Conservation (phyloP, 306 rosid genomes). For the Betula pendula region DNA sequence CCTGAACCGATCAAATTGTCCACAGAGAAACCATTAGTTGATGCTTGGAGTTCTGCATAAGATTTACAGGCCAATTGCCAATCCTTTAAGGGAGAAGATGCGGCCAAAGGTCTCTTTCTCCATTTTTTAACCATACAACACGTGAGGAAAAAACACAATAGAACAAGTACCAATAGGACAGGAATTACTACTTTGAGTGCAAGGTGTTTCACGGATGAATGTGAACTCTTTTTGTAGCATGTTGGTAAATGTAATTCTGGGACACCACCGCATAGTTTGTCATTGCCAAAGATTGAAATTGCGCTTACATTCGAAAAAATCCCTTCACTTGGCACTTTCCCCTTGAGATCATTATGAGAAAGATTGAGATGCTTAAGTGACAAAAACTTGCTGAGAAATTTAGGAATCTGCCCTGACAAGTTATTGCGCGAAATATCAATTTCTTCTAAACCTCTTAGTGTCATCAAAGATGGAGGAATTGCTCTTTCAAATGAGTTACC, state of each 20-base stretch:
- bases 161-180: too few species aligned
- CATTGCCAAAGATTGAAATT: slow-evolving; percentile 37
- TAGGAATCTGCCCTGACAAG: slow-evolving; percentile 39
- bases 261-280: slow-evolving; percentile 38
- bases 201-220: too few species aligned
- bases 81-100: too few species aligned
- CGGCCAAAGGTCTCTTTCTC: too few species aligned
- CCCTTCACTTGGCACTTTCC: slow-evolving; percentile 37
- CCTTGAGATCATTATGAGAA: slow-evolving; percentile 40
- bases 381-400: slow-evolving; percentile 28
- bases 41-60: too few species aligned
- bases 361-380: slow-evolving; percentile 31
- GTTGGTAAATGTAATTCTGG: slow-evolving; percentile 29
- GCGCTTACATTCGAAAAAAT: slow-evolving; percentile 32
- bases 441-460: slow-evolving; percentile 35
- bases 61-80: too few species aligned
- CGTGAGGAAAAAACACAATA: too few species aligned
- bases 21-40: too few species aligned
- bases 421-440: slow-evolving; percentile 38
- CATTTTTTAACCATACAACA: too few species aligned
- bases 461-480: slow-evolving; percentile 30
- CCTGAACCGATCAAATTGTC: too few species aligned
- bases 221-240: slow-evolving; percentile 9
- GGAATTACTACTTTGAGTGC: too few species aligned
- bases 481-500: slow-evolving; percentile 39